A percentile compares a stretch with the other conserved stretches of the same genome.
Conservation (phyloP, 768 basidiomycete species). For the Tephrocybe sp. region DNA sequence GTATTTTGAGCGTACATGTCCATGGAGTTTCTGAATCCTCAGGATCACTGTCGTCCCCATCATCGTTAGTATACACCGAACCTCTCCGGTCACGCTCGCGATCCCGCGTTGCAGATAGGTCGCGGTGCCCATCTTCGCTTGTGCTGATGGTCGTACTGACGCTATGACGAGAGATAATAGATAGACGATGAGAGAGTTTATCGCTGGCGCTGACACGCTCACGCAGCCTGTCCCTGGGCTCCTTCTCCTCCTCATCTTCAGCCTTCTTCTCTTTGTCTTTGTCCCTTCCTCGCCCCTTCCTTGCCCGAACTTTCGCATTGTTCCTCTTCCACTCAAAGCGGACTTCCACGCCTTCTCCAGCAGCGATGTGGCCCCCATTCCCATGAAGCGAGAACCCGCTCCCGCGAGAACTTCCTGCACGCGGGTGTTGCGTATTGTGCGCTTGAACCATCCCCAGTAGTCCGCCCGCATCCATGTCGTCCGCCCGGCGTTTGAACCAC, state of each 20-base stretch:
- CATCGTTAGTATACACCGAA: conserved; percentile 32
- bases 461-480: conserved; percentile 38
- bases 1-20: conserved; percentile 81
- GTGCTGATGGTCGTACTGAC: conserved; percentile 29
- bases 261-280: conserved; percentile 22
- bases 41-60: conserved; percentile 85
- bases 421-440: not conserved
- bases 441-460: conserved; percentile 33
- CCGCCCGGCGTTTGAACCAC: conserved; percentile 64
- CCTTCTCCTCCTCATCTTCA: conserved; percentile 5
- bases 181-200: conserved; percentile 31
- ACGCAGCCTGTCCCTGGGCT: conserved; percentile 1
- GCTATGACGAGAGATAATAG: conserved; percentile 40
- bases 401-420: not conserved
- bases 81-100: conserved; percentile 4
- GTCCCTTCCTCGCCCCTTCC: conserved; percentile 27
- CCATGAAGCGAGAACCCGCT: not conserved
- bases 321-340: conserved; percentile 77
- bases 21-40: conserved; percentile 98
- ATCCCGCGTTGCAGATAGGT: conserved; percentile 9
- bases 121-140: conserved; percentile 20
- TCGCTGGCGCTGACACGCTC: conserved; percentile 26
- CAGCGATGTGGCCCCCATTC: conserved; percentile 9
- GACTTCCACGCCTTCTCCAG: conserved; percentile 58
- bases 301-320: conserved; percentile 26